Base-by-base conservation (phyloP, 2,329 filamentous ascomycete species). In the Alternaria brassicicola region DNA sequence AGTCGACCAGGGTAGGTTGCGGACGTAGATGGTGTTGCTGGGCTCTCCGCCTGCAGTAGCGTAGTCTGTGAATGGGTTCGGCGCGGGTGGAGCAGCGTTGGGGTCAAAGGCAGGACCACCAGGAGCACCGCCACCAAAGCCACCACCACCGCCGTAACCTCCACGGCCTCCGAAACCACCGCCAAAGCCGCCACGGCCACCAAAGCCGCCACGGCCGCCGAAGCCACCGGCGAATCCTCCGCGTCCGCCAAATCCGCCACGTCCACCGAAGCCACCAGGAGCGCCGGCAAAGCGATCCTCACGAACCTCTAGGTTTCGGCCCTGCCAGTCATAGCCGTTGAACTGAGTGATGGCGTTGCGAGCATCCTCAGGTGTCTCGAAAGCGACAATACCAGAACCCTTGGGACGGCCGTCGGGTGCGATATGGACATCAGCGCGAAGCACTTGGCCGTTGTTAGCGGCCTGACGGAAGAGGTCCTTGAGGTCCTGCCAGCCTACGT, bases 381-480 rank as follows among this genome's bases (percentile, higher is more conserved):
- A 99, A 39, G 95, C 93, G 61, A 99, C 95, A 57, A 98, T 96
- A 66, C 95, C 95, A 49, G 95, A 97, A 53, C 95, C 95, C 82
- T 98, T 99, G 47, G 95, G 93, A 64, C 93, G 89, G 64, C 95
- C 94, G 72, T 97, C 94, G 12, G 91, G 92, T 53, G 93, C 92
- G 61, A 92, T 84, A 78, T 99, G 94, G 57, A 99, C 93, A 79
- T 99, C 95, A 64, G 95, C 95, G 76, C 95, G 93, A 73, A 97
- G 90, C 61, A 99, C 93, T 60, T 73, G 71, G 21, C 76, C 75
- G 57, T 72, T 76, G 50, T 70, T 69, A 15, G 68, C 70, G 65
- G 95, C 93, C 86, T 97, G 93, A 75, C 95, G 91, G 85, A 99
- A 99, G 68, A 99, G 85, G 79, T 99, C 95, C 83, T 99, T 99